These are phyloP conservation scores for Isoetes engelmannii DNA, from an alignment of 83 land plant genomes.

Conservation along the genomic window DNA sequence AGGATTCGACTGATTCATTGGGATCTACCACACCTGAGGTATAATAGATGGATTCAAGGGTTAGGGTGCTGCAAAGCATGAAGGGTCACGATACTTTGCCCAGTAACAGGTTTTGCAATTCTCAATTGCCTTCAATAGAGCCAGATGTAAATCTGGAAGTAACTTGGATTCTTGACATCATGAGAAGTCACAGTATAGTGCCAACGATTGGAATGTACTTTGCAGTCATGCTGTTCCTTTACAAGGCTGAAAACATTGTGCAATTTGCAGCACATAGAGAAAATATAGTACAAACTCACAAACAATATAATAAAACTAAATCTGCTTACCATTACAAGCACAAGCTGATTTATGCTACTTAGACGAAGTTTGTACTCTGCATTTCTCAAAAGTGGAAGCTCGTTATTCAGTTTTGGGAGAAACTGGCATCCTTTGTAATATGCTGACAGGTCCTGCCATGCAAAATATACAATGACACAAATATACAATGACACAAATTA, in stretches of 20 bases:
- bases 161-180: too few species aligned
- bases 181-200: too few species aligned
- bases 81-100: too few species aligned
- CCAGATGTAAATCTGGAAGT: too few species aligned
- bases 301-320: not conserved
- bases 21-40: too few species aligned
- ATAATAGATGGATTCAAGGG: too few species aligned
- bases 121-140: too few species aligned
- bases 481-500: not conserved
- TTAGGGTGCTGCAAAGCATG: too few species aligned
- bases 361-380: conserved; percentile 73
- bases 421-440: conserved; percentile 67
- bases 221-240: not conserved
- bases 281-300: not conserved
- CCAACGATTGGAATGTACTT: not conserved
- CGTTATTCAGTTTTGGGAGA: conserved; percentile 95
- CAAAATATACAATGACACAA: not conserved
- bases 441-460: conserved; percentile 49
- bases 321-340: conserved; percentile 66
- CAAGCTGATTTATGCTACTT: conserved; percentile 53
- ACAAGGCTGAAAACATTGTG: not conserved
- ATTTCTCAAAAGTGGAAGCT: conserved; percentile 50
- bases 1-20: too few species aligned
- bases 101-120: too few species aligned
- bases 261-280: not conserved